A percentile compares a stretch with the other conserved stretches of the same genome.
phyloP scores from a whole-genome alignment of 768 basidiomycete genomes.

The Pluteus cervinus region DNA sequence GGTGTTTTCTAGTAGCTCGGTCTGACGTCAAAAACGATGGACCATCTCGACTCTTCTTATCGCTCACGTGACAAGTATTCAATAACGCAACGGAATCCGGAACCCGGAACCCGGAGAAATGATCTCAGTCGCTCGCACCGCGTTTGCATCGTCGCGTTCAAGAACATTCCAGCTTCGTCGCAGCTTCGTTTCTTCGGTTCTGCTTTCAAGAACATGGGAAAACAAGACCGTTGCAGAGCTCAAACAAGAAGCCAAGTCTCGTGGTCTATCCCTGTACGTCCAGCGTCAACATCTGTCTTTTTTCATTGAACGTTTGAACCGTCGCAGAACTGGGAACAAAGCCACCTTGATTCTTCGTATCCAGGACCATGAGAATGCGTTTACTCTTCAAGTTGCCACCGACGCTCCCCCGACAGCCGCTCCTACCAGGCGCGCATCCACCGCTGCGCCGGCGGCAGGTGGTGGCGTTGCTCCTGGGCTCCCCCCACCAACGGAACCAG shows the following conservation, averaged over 20 bases:
- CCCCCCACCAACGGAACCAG: conserved; percentile 28
- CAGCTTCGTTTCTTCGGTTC: conserved; percentile 25
- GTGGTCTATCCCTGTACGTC: conserved; percentile 51
- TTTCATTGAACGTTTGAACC: conserved; percentile 8
- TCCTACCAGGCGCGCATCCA: conserved; percentile 19
- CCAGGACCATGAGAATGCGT: conserved; percentile 36
- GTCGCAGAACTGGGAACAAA: conserved; percentile 63
- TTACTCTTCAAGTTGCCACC: conserved; percentile 16
- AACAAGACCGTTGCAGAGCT: conserved; percentile 43
- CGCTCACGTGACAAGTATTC: too few species aligned
- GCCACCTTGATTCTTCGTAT: conserved; percentile 48
- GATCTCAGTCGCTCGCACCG: too few species aligned
- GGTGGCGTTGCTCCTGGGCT: conserved; percentile 35
- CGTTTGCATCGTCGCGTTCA: too few species aligned
- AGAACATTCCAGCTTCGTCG: conserved; percentile 1
- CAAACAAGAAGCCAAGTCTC: conserved; percentile 45
- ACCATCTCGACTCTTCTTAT: too few species aligned
- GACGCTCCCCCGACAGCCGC: conserved; percentile 16
- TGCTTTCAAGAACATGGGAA: conserved; percentile 53
- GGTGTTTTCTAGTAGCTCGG: too few species aligned
- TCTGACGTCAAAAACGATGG: too few species aligned
- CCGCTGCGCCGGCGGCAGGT: conserved; percentile 15
- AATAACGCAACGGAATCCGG: too few species aligned
- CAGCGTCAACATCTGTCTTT: conserved; percentile 2
- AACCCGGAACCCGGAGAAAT: too few species aligned